Evolutionary conservation across 208 protist genomes (phyloP).

Genomic region (Tritrichomonas foetus): DNA sequence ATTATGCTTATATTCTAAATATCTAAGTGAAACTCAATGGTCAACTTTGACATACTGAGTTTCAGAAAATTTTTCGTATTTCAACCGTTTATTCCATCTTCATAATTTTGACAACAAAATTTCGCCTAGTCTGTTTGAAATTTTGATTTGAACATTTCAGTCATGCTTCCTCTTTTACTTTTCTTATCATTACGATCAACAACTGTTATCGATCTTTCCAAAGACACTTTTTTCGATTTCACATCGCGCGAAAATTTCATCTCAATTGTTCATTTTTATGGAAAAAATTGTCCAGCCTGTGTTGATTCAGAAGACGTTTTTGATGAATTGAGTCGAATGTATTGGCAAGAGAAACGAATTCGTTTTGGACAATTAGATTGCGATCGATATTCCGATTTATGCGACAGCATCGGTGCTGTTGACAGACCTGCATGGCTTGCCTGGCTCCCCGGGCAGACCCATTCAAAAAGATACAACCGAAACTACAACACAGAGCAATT

Average conservation of each 20-base stretch:
- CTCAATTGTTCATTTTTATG: background rate
- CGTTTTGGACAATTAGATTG: background rate
- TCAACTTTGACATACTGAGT: no score
- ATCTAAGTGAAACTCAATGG: no score
- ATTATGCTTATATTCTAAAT: no score
- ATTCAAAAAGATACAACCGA: constrained; percentile 3
- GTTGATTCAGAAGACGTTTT: background rate
- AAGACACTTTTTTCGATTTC: background rate
- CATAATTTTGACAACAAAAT: no score
- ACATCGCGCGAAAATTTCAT: background rate
- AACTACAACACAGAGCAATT: background rate
- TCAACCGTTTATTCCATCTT: no score
- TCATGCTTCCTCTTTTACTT: no score
- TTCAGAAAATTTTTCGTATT: no score
- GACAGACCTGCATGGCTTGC: constrained; percentile 1
- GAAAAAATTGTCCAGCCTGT: constrained; percentile 17
- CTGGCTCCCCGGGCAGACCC: background rate
- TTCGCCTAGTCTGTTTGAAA: no score
- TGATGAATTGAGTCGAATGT: constrained; percentile 28
- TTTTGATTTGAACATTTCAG: no score
- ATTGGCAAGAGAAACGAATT: background rate
- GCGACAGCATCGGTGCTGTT: background rate
- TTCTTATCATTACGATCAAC: background rate
- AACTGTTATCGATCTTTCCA: background rate
- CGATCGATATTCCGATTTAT: background rate